These are phyloP conservation scores for Bothriochloa decipiens DNA, from an alignment of 176 grass and related monocot species.

Conservation along the genomic window DNA sequence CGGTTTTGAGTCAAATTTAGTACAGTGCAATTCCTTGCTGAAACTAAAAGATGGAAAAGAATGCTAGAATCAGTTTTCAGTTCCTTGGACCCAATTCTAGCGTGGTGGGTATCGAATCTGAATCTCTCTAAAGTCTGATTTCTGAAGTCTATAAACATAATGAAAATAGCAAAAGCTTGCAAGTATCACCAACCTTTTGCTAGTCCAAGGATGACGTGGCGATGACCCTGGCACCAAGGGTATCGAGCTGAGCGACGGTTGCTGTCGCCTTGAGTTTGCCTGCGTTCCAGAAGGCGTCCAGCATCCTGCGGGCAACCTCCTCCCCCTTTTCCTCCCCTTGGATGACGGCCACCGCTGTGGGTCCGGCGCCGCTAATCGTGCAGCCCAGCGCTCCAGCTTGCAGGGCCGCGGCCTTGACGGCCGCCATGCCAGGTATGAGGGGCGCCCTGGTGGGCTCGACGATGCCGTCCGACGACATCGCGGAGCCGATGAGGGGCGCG, in stretches of 20 bases:
- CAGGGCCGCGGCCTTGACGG: neutral
- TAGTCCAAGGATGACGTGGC: neutral
- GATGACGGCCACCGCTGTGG: neutral
- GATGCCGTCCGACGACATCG: constrained; percentile 1
- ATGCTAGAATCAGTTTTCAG: neutral
- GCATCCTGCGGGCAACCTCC: constrained; percentile 1
- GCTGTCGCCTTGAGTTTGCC: neutral
- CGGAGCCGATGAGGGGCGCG: neutral
- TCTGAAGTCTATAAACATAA: neutral
- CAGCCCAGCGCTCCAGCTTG: neutral
- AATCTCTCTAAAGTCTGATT: neutral
- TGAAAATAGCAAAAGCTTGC: neutral
- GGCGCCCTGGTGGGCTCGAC: constrained; percentile 6
- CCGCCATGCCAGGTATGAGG: constrained; percentile 8
- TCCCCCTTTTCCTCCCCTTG: neutral
- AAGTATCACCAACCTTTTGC: neutral
- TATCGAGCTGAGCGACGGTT: neutral
- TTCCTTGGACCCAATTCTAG: neutral
- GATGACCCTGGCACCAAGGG: constrained; percentile 3
- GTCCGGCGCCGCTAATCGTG: neutral
- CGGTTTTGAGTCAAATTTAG: neutral
- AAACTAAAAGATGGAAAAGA: neutral
- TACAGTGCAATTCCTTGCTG: too few relatives aligned
- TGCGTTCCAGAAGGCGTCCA: constrained; percentile 2
- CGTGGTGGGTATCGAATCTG: neutral